Evolutionary conservation across 2,329 filamentous ascomycete genomes (phyloP).

Genomic region (Alternaria dauci): DNA sequence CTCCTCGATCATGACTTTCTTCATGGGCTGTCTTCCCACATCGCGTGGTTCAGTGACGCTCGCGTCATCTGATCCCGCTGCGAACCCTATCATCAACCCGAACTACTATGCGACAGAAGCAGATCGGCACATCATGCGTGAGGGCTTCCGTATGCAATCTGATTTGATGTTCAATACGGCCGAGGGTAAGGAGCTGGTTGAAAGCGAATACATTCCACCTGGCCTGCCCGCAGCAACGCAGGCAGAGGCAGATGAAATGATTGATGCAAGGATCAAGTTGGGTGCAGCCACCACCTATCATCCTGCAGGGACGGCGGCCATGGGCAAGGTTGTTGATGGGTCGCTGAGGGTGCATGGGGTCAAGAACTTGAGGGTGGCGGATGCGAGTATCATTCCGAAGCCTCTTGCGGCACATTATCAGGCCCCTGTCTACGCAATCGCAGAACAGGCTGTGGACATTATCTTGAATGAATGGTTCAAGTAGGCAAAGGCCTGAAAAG

Average conservation of each 20-base stretch:
- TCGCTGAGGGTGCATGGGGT: constrained; percentile 61
- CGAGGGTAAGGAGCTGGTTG: constrained; percentile 53
- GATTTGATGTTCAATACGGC: constrained; percentile 54
- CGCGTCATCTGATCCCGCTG: constrained; percentile 51
- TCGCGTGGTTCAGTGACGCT: constrained; percentile 60
- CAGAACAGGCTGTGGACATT: background rate
- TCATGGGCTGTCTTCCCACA: constrained; percentile 33
- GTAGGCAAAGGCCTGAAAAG: background rate
- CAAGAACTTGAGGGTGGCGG: constrained; percentile 58
- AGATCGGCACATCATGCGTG: constrained; percentile 54
- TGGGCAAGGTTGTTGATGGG: constrained; percentile 62
- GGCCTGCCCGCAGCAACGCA: too few species aligned
- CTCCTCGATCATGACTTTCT: constrained; percentile 29
- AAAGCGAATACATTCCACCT: background rate
- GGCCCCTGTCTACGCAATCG: constrained; percentile 26
- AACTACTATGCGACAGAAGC: constrained; percentile 62
- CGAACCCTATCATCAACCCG: constrained; percentile 61
- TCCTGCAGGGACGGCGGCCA: constrained; percentile 65
- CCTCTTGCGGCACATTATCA: constrained; percentile 36
- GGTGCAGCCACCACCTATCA: constrained; percentile 61
- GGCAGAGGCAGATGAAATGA: constrained; percentile 56
- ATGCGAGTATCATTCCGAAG: constrained; percentile 39
- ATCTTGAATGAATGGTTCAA: background rate
- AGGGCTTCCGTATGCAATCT: constrained; percentile 59
- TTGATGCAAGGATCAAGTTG: constrained; percentile 59